These are phyloP conservation scores for Hysterium pulicare DNA, from an alignment of 2,329 filamentous ascomycete species.

Conservation along the genomic window DNA sequence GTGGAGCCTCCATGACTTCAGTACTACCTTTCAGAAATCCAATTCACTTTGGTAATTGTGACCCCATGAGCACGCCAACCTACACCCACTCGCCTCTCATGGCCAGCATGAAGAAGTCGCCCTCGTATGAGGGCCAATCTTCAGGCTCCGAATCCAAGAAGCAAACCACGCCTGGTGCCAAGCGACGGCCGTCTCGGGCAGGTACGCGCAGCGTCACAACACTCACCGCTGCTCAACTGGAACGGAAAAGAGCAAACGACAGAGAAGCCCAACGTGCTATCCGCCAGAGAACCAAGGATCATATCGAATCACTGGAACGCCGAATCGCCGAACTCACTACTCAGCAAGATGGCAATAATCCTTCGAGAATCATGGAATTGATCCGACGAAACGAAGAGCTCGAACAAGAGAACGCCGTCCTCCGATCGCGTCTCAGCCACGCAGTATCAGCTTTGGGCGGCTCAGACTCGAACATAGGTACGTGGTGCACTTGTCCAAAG, in stretches of 20 bases:
- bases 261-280: conserved; percentile 59
- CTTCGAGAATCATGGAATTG: conserved; percentile 49
- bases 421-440: conserved; percentile 49
- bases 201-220: conserved; percentile 57
- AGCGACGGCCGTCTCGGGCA: conserved; percentile 51
- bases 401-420: conserved; percentile 53
- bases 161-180: conserved; percentile 33
- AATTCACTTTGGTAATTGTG: conserved; percentile 35
- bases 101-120: conserved; percentile 33
- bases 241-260: conserved; percentile 59
- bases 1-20: conserved; percentile 40
- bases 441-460: conserved; percentile 39
- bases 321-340: conserved; percentile 52
- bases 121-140: conserved; percentile 37
- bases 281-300: conserved; percentile 57
- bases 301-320: conserved; percentile 56
- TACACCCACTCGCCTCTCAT: conserved; percentile 32
- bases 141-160: conserved; percentile 38
- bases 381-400: conserved; percentile 53
- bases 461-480: conserved; percentile 36
- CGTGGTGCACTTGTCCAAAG: conserved; percentile 15
- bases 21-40: conserved; percentile 38
- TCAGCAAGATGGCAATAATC: conserved; percentile 44
- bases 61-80: conserved; percentile 36
- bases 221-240: conserved; percentile 56